Base-by-base conservation (phyloP, 2,329 filamentous ascomycete genomes). In the Diplodia mutila region DNA sequence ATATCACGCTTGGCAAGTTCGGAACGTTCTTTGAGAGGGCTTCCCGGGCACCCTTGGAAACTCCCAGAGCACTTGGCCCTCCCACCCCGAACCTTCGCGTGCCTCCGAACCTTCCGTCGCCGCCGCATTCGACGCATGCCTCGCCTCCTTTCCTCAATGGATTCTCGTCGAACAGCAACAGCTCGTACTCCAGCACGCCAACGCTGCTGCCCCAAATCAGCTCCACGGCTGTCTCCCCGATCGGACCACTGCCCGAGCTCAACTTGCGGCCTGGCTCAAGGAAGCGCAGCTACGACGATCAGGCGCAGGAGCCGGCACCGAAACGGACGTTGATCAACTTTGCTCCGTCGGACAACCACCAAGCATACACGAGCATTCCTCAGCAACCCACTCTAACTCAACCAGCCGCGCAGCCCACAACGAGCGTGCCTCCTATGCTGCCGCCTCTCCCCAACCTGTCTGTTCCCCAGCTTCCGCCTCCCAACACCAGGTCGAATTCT, bases 21-120 rank as follows among this genome's bases (percentile, higher is more conserved):
- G 89, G 90, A 71, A 88, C 90, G 64, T 97, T 93, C 80, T 93
- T 93, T 80, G 89, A 94, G 72, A 86, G 86, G 68, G 91, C 92
- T 34, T 85, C 85, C 18, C 80, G 80, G 65, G 75, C 82, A 53
- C 79, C 82, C 7, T 72, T 81, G 48, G 75, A 83, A 69, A 76
- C 74, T 75, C 70, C 76, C 52, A 79, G 76, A 61, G 77, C 79
- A 54, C 67, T 73, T 61, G 74, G 73, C 34, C 73, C 72, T 21
- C 73, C 76, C 49, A 73, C 75, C 18, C 75, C 80, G 66, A 72
- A 74, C 69, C 73, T 78, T 25, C 76, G 79, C n/a, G 64, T 81
- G 48, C 79, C 81, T 64, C 76, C 79, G 57, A 80, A 79, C 68
- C 78, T 85, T 48, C 85, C 84, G 39, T 87, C 83, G 49, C 84